These are phyloP conservation scores for Elsinoe batatas DNA, from an alignment of 2,329 filamentous ascomycete species.

Conservation along the genomic window DNA sequence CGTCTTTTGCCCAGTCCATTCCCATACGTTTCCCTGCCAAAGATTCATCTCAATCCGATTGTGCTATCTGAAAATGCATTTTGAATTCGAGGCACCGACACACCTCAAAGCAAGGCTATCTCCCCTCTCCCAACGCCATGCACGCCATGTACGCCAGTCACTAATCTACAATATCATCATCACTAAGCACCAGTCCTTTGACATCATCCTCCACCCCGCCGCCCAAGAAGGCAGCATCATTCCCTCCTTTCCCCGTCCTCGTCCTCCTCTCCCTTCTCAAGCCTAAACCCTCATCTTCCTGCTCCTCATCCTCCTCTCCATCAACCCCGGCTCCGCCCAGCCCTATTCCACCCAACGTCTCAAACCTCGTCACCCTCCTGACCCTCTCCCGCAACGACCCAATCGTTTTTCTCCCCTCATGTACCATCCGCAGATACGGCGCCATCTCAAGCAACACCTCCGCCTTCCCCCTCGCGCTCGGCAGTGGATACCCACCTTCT, in stretches of 20 bases:
- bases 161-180: constrained; percentile 40
- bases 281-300: constrained; percentile 12
- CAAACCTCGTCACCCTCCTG: constrained; percentile 44
- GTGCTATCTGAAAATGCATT: too few species aligned
- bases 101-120: neutral
- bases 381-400: constrained; percentile 25
- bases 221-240: constrained; percentile 19
- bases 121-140: neutral
- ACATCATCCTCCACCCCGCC: constrained; percentile 24
- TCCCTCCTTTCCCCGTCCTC: constrained; percentile 1
- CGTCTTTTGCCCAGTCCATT: too few species aligned
- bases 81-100: too few species aligned
- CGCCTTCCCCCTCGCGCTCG: neutral
- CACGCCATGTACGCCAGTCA: constrained; percentile 10
- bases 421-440: constrained; percentile 7
- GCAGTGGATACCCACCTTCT: neutral
- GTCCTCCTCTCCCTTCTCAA: constrained; percentile 14
- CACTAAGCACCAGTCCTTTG: constrained; percentile 33
- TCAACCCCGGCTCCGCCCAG: constrained; percentile 45
- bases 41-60: too few species aligned
- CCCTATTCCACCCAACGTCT: constrained; percentile 66
- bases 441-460: constrained; percentile 3
- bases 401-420: neutral
- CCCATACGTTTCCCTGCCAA: too few species aligned
- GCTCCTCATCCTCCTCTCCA: constrained; percentile 20